These are phyloP conservation scores for Botryotinia calthae DNA, from an alignment of 2,329 filamentous ascomycete species.

Conservation along the genomic window DNA sequence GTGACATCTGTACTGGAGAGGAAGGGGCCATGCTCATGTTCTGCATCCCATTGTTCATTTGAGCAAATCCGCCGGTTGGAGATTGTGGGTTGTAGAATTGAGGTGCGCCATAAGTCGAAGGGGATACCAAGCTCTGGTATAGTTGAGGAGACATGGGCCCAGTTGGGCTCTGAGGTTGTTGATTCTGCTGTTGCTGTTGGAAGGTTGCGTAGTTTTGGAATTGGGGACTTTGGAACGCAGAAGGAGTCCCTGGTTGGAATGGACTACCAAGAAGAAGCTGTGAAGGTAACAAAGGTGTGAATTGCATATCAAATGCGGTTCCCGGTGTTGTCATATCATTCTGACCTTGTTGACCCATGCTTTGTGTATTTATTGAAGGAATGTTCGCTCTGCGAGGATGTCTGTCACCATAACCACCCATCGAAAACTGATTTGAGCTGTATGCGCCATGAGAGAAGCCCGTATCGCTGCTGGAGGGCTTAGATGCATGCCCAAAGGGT, in stretches of 20 bases:
- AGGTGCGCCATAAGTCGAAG: slow-evolving; percentile 75
- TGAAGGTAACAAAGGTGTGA: slow-evolving; percentile 91
- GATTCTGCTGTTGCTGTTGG: slow-evolving; percentile 52
- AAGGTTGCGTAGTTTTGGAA: slow-evolving; percentile 83
- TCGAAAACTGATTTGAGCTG: slow-evolving; percentile 69
- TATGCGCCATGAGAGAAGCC: slow-evolving; percentile 93
- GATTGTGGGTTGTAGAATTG: slow-evolving; percentile 86
- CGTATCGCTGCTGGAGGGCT: slow-evolving; percentile 79
- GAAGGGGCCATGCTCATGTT: slow-evolving; percentile 56
- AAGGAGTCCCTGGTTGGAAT: slow-evolving; percentile 92
- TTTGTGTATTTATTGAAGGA: slow-evolving; percentile 86
- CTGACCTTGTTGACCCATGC: slow-evolving; percentile 52
- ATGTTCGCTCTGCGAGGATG: slow-evolving; percentile 83
- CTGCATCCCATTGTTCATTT: slow-evolving; percentile 45
- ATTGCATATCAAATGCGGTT: slow-evolving; percentile 95
- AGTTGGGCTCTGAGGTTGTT: slow-evolving; percentile 66
- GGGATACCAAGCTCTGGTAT: slow-evolving; percentile 83
- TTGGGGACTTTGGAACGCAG: slow-evolving; percentile 84
- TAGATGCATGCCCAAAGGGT: slow-evolving; percentile 70
- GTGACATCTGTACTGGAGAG: slow-evolving; percentile 71
- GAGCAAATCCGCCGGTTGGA: slow-evolving; percentile 70
- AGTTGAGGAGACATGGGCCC: slow-evolving; percentile 78
- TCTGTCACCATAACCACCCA: slow-evolving; percentile 80
- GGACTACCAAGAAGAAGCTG: slow-evolving; percentile 93
- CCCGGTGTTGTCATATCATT: slow-evolving; percentile 82